These are phyloP conservation scores for Colletotrichum abscissum DNA, from an alignment of 2,329 filamentous ascomycete species.

Conservation along the genomic window DNA sequence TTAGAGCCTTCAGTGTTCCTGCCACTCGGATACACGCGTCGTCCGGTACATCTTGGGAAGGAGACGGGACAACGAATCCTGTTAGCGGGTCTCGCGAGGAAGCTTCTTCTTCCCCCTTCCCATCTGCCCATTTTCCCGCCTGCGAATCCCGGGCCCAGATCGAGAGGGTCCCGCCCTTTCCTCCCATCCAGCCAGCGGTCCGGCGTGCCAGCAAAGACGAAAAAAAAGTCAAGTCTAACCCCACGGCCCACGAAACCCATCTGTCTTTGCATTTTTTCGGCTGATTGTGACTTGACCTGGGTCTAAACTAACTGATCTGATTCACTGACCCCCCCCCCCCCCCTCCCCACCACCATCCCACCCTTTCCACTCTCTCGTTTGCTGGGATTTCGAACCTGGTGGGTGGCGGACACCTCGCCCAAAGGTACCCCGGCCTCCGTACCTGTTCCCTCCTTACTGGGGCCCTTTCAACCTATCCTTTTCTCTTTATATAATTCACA, in stretches of 20 bases:
- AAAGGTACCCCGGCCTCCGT: conserved; percentile 35
- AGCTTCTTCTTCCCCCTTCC: conserved; percentile 14
- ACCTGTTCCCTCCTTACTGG: conserved; percentile 31
- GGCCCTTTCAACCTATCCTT: conserved; percentile 16
- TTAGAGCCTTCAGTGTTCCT: background rate
- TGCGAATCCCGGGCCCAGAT: conserved; percentile 20
- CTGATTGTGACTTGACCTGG: conserved; percentile 25
- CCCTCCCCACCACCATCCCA: conserved; percentile 31
- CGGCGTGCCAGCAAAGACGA: too few species aligned
- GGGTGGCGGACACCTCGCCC: conserved; percentile 35
- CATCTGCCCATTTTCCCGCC: conserved; percentile 16
- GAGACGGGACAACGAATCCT: background rate
- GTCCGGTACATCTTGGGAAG: conserved; percentile 23
- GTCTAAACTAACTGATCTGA: conserved; percentile 20
- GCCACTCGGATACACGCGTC: conserved; percentile 28
- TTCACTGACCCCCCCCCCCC: conserved; percentile 27
- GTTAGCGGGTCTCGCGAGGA: conserved; percentile 1
- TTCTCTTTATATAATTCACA: conserved; percentile 32
- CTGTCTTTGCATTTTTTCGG: conserved; percentile 21
- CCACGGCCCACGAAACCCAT: conserved; percentile 27
- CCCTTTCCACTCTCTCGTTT: conserved; percentile 34
- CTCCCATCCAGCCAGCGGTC: background rate
- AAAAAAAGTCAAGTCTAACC: conserved; percentile 25
- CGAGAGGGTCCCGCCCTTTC: conserved; percentile 20
- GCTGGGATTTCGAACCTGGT: conserved; percentile 35